Conservation (phyloP, 768 basidiomycete genomes). For the Gymnopilus junonius region DNA sequence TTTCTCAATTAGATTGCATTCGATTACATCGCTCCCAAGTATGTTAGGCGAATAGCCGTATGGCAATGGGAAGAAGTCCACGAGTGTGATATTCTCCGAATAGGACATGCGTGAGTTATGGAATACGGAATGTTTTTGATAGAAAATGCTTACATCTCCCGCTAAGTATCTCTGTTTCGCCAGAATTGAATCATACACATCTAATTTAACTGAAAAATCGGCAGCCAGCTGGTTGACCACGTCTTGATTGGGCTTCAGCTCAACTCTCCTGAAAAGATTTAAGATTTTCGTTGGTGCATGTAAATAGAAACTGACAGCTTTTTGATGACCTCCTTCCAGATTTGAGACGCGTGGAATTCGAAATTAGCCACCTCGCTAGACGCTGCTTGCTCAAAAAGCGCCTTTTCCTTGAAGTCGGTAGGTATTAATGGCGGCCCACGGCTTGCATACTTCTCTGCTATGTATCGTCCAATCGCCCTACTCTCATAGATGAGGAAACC, state of each 20-base stretch:
- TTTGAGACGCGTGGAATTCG: conserved; percentile 45
- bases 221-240: conserved; percentile 27
- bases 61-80: conserved; percentile 63
- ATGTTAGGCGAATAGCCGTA: conserved; percentile 29
- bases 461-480: conserved; percentile 64
- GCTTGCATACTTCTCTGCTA: conserved; percentile 55
- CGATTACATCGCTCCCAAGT: conserved; percentile 33
- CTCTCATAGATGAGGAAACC: conserved; percentile 70
- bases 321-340: conserved; percentile 53
- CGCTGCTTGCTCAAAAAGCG: conserved; percentile 55
- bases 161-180: conserved; percentile 59
- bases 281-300: background rate
- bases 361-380: conserved; percentile 60
- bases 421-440: conserved; percentile 60
- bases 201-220: conserved; percentile 44
- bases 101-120: background rate
- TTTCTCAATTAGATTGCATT: conserved; percentile 29
- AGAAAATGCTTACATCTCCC: conserved; percentile 46
- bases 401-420: conserved; percentile 36
- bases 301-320: conserved; percentile 42
- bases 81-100: conserved; percentile 48
- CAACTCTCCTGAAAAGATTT: conserved; percentile 16
- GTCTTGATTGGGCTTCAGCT: conserved; percentile 34
- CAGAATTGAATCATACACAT: conserved; percentile 61
- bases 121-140: background rate